Base-by-base conservation (phyloP, 345 rosid genomes). In the Bruguiera gymnorhiza region DNA sequence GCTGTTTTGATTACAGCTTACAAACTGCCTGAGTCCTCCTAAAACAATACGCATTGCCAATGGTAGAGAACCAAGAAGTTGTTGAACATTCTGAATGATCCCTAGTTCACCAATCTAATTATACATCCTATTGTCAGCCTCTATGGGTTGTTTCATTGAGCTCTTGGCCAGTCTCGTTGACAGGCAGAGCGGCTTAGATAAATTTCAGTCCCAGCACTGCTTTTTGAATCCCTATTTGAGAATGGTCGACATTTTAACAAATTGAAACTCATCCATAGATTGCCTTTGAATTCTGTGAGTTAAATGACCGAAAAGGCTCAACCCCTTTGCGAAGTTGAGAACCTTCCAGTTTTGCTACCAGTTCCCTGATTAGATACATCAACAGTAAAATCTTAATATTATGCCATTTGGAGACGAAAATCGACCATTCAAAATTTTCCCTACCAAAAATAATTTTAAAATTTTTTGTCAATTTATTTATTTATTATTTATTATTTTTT, bases 241-340 rank as follows among this genome's bases (percentile, higher is more conserved):
- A 85, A 78, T 26, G 70, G 80, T 1, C 76, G 92, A 79, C 60
- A 60, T 86, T 73, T 84, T 80, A 53, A 83, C 75, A 75, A 92
- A 90, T 86, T 88, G 93, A 76, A 86, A 85, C 78, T 92, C 99
- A 76, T 95, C 96, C 97, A 90, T 92, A 52, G 96, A 90, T 62
- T 87, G 97, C 71, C 96, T 91, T 21, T 80, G 85, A 31, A 68
- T 82, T 58, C 91, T 78, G 59, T 75, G 73, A 8, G 80, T 76
- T 52, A 70, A 60, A 60, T 70, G 56, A 50, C 53, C 64, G 52
- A 32, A 61, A 32, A 32, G 34, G 6, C 34, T 32, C 34, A 32
- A 32, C 1, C 34, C 34, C 34, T 32, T 32, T 1, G 34, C 34
- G 34, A 32, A 32, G 34, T 5, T 0, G 34, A 1, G 34, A 5